Base-by-base conservation (phyloP, 1,284 basidiomycete species). In the Cutaneotrichosporon cavernicola region DNA sequence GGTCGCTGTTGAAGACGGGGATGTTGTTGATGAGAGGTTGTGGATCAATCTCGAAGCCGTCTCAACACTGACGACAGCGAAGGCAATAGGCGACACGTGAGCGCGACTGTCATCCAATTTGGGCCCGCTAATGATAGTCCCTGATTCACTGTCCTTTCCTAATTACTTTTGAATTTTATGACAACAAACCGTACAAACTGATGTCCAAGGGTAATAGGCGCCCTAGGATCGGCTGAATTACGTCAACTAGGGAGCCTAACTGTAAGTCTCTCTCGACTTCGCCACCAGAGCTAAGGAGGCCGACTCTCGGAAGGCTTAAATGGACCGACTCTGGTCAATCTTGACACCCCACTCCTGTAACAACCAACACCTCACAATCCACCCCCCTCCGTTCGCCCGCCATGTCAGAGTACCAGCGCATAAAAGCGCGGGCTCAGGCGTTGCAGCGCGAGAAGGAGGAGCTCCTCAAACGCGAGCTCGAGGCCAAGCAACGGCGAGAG, bases 391-490 rank as follows among this genome's bases (percentile, higher is more conserved):
- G 36, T 40, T 14, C 36, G 55, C 57, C 43, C 65, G 62, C 59
- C 36, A 68, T 68, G 67, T 65, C 64, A 40, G 67, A 68, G 77
- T 79, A 77, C 63, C 72, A 74, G 62, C 67, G 70, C 52, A 61
- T 64, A 9, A 79, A 77, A 65, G 73, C 72, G 43, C 72, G 71
- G 47, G 75, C 75, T 32, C 60, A 69, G 50, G 70, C 69, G 66
- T 32, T 76, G 10, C 77, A 79, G 67, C 65, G 69, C 51, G 68
- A 76, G 65, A 75, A 75, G 56, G 77, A 79, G 60, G 70, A 62
- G 21, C 64, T 69, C 49, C 59, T 78, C 49, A 69, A 70, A 61
- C 65, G 70, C 9, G 76, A 79, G 60, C 61, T 74, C 22, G 75
- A 65, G 18, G 70, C 64, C 14, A 78, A 77, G 64, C 69, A 69